These are phyloP conservation scores for Beauveria pseudobassiana DNA, from an alignment of 2,329 filamentous ascomycete genomes.

Conservation along the genomic window DNA sequence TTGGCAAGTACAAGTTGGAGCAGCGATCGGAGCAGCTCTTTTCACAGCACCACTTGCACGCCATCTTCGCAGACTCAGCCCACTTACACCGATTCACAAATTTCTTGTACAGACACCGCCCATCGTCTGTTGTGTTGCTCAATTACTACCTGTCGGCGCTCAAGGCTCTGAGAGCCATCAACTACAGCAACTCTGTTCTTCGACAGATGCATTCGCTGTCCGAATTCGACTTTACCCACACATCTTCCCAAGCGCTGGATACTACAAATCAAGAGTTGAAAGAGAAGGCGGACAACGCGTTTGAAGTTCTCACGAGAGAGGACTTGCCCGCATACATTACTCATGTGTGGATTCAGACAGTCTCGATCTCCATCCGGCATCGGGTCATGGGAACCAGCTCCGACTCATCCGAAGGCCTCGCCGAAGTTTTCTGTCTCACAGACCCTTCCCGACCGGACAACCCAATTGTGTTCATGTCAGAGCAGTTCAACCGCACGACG, in stretches of 20 bases:
- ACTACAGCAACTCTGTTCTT: slow-evolving; percentile 55
- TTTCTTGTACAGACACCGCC: slow-evolving; percentile 54
- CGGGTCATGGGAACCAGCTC: slow-evolving; percentile 60
- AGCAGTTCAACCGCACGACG: slow-evolving; percentile 66
- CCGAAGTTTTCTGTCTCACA: slow-evolving; percentile 68
- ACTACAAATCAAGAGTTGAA: slow-evolving; percentile 53
- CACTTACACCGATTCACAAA: slow-evolving; percentile 59
- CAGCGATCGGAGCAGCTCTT: slow-evolving; percentile 56
- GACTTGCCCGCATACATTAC: slow-evolving; percentile 67
- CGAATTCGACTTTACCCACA: slow-evolving; percentile 14
- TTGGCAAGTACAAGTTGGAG: slow-evolving; percentile 45
- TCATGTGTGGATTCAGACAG: slow-evolving; percentile 58
- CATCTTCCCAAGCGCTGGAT: slow-evolving; percentile 8
- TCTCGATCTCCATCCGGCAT: slow-evolving; percentile 58
- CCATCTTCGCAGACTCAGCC: slow-evolving; percentile 57
- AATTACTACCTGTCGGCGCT: slow-evolving; percentile 65
- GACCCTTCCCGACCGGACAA: slow-evolving; percentile 66
- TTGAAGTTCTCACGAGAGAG: slow-evolving; percentile 55
- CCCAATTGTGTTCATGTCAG: slow-evolving; percentile 68
- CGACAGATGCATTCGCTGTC: slow-evolving; percentile 11
- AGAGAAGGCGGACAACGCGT: slow-evolving; percentile 54
- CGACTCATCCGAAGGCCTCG: slow-evolving; percentile 62
- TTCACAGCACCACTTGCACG: slow-evolving; percentile 55
- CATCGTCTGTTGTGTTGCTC: slow-evolving; percentile 56
- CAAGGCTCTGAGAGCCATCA: slow-evolving; percentile 63